Conservation (phyloP, 192 early-diverging fungal genomes). For the Coemansia pectinata region DNA sequence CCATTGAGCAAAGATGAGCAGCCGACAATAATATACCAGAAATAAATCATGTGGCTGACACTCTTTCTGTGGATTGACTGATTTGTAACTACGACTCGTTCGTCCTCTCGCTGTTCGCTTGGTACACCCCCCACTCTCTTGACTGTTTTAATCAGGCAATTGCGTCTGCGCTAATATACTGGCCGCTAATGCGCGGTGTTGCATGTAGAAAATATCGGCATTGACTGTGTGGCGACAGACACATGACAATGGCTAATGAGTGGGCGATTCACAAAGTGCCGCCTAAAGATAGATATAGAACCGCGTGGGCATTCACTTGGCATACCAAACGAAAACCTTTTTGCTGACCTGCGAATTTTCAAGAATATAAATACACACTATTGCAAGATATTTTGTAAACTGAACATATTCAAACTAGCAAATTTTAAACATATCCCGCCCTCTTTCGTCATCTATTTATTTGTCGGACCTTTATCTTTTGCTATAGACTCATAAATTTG, state of each 20-base stretch:
- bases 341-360: background rate
- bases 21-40: background rate
- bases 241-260: conserved; percentile 2
- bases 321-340: background rate
- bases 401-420: background rate
- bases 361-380: background rate
- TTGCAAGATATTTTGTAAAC: background rate
- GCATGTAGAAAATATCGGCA: background rate
- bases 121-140: background rate
- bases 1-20: background rate
- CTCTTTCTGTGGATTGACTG: background rate
- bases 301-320: background rate
- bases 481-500: background rate
- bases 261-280: conserved; percentile 2
- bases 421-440: background rate
- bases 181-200: background rate
- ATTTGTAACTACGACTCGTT: background rate
- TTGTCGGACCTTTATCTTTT: background rate
- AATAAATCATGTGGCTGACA: background rate
- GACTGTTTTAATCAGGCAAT: background rate
- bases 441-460: background rate
- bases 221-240: conserved; percentile 1
- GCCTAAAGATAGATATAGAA: conserved; percentile 1
- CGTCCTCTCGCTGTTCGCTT: background rate
- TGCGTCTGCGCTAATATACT: background rate